Evolutionary conservation across 257 asterid genomes (phyloP), one percentile per base, ranked within the genome.

Genomic region (Buddleja alternifolia): DNA sequence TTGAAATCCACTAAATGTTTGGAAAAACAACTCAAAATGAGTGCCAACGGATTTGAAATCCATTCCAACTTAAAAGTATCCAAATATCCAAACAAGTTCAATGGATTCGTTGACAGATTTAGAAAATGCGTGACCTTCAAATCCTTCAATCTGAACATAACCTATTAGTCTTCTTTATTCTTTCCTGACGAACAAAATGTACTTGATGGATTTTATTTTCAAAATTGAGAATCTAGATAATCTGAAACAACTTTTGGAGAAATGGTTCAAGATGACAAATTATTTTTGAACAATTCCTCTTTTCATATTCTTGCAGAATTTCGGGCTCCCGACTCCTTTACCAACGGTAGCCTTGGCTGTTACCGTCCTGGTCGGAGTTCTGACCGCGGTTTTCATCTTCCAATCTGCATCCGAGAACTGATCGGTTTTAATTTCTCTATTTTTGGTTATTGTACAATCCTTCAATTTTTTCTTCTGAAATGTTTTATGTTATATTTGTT

Each of bases 331-430:
- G 15, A 10, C 82, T 8, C 84, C 86, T 2, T 71, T 82, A 44
- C 86, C 86, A 4, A 70, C 80, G 4, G 86, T 73, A 34, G 86
- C 86, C 21, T 72, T 89, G 75, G 96, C 83, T 6, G 92, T 87
- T 34, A 84, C 98, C 50, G 88, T 82, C 64, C 72, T 92, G 82
- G 96, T 86, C 56, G 98, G 98, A 19, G 86, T 76, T 72, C 66
- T 92, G 44, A 80, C 96, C 4, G 92, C 96, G 10, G 73, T 92
- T 65, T 87, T 92, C 85, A 92, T 92, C 77, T 89, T 92, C 85
- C 96, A 92, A 68, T 92, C 98, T 48, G 92, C 94, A 24, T 87
- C 95, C 59, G 72, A 81, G 80, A 86, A 44, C 14, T 92, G 80
- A 85, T 77, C 56, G 29, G 57, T 39, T 57, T 32, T 45, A 41